Evolutionary conservation across 1,284 basidiomycete species (phyloP), one percentile per base, ranked within the genome.

Genomic region (Cryptococcus sp.): DNA sequence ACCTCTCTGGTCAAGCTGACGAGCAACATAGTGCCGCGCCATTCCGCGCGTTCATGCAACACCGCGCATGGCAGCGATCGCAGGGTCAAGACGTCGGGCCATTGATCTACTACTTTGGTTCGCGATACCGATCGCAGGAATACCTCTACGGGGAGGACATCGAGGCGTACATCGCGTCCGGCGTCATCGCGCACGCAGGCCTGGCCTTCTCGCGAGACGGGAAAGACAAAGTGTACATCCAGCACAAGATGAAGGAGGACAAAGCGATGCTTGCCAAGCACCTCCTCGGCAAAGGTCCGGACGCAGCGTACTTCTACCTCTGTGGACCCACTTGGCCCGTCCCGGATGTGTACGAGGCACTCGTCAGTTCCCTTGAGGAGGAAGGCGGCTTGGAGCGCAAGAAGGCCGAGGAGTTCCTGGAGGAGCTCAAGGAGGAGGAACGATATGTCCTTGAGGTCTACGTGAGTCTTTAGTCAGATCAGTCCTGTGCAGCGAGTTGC

Each of bases 251-350:
- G 90, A 82, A 87, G 58, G 88, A 95, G 75, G 92, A 99, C 77
- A 88, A 88, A 45, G 83, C 86, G 69, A 81, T 83, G 53, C 84
- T 99, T 40, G 88, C 87, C 54, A 79, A 85, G 66, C 86, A 91
- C 84, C 81, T 98, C 57, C 64, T 70, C 31, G 75, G 77, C 5
- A 62, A 73, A 19, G 76, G 75, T 19, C 69, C 76, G 27, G 71
- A 80, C 39, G 80, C 86, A 35, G 93, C 90, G 22, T 91, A 89
- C 71, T 99, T 99, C 81, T 98, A 95, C 79, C 84, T 99, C 52
- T 98, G 96, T 78, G 96, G 96, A 40, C 94, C 94, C 41, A 97
- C 94, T 25, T 97, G 94, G 94, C 95, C 95, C 25, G 94, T 98
- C 17, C 93, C 95, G 5, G 96, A 99, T 73, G 91, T 99, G 16